phyloP scores from a whole-genome alignment of 192 early-diverging fungal species.

The Tieghemiomyces parasiticus region DNA sequence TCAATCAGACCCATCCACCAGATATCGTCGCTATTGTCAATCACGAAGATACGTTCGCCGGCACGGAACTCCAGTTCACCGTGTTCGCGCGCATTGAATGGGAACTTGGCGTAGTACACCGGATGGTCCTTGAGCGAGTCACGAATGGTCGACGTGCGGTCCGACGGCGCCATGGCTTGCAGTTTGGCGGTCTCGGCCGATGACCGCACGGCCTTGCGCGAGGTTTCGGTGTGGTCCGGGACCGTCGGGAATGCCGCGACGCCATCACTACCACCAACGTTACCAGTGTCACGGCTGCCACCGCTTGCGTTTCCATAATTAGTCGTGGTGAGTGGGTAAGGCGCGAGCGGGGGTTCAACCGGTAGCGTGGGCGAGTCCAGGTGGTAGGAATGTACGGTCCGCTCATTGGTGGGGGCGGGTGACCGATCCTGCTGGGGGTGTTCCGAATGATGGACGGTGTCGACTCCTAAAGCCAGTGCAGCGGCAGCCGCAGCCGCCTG shows the following conservation, averaged over 20 bases:
- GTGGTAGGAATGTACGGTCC: slow-evolving; percentile 5
- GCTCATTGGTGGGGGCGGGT: too few relatives aligned
- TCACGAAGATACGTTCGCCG: slow-evolving; percentile 55
- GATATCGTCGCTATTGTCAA: slow-evolving; percentile 60
- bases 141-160: slow-evolving; percentile 19
- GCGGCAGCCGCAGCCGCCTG: too few relatives aligned
- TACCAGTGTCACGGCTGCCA: too few relatives aligned
- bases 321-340: too few relatives aligned
- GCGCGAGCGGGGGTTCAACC: too few relatives aligned
- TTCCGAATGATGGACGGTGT: too few relatives aligned
- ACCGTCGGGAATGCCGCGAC: slow-evolving; percentile 2
- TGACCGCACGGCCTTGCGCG: not conserved
- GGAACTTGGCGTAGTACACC: slow-evolving; percentile 54
- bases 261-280: too few relatives aligned
- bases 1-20: slow-evolving; percentile 71
- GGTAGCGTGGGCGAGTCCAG: slow-evolving; percentile 10
- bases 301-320: too few relatives aligned
- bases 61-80: slow-evolving; percentile 56
- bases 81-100: slow-evolving; percentile 54
- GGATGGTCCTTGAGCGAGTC: slow-evolving; percentile 33
- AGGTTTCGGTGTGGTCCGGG: slow-evolving; percentile 1
- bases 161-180: not conserved
- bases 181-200: slow-evolving; percentile 8
- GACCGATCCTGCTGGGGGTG: too few relatives aligned
- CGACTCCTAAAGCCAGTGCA: too few relatives aligned